A percentile compares a stretch with the other conserved stretches of the same genome.
phyloP scores from a whole-genome alignment of 495 filamentous ascomycete genomes.

The Penicillium verhagenii region DNA sequence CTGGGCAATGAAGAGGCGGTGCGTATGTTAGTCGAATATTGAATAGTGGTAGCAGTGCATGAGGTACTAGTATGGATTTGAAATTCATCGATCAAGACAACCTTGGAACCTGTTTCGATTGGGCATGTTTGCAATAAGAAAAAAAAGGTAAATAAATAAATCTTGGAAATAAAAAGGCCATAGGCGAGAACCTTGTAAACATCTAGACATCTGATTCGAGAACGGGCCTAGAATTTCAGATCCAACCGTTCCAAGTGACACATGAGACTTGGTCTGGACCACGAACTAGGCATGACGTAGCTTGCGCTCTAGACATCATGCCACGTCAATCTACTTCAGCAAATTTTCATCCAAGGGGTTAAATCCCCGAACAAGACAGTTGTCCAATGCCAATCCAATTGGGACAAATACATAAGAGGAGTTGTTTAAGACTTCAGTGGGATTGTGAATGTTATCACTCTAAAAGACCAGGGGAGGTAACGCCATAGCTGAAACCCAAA shows the following conservation, averaged over 20 bases:
- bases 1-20: neutral
- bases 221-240: neutral
- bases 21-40: neutral
- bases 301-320: too few relatives aligned
- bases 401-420: neutral
- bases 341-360: neutral
- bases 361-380: neutral
- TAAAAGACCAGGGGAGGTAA: conserved; percentile 6
- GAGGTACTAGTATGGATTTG: too few relatives aligned
- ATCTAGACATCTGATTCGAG: neutral
- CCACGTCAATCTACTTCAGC: neutral
- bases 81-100: too few relatives aligned
- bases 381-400: neutral
- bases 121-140: too few relatives aligned
- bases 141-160: too few relatives aligned
- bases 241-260: neutral
- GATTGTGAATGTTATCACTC: conserved; percentile 8
- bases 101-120: neutral
- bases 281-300: neutral
- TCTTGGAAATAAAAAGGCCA: too few relatives aligned
- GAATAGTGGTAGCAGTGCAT: too few relatives aligned
- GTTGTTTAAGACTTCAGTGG: neutral
- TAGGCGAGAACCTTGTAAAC: too few relatives aligned
- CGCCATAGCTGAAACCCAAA: conserved; percentile 1
- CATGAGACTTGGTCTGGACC: neutral